phyloP scores from a whole-genome alignment of 176 grass and related monocot genomes.

The Oryza brachyantha region DNA sequence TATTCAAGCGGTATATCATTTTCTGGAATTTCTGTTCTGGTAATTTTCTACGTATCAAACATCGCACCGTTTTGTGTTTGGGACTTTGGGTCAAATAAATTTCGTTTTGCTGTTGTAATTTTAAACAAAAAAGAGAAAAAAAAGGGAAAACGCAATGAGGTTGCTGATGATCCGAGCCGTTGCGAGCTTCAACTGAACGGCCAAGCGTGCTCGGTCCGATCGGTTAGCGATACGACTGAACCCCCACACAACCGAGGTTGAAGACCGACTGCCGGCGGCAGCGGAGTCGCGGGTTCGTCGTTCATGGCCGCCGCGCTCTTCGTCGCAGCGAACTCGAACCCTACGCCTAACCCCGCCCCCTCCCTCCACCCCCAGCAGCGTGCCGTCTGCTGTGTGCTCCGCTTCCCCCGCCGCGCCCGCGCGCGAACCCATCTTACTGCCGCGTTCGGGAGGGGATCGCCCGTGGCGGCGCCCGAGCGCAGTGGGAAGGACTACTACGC shows the following conservation, averaged over 20 bases:
- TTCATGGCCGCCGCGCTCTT: constrained; percentile 30
- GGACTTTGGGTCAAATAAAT: too few species aligned
- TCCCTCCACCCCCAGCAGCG: background rate
- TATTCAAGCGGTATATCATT: too few species aligned
- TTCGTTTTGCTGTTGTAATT: too few species aligned
- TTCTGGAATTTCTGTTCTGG: too few species aligned
- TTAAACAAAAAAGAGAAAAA: too few species aligned
- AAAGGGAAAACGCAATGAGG: background rate
- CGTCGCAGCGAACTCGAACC: constrained; percentile 29
- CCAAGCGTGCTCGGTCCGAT: background rate
- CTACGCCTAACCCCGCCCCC: background rate
- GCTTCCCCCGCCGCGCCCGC: background rate
- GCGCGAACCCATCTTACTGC: constrained; percentile 22
- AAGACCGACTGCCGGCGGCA: background rate
- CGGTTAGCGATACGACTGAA: too few species aligned
- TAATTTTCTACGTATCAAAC: too few species aligned
- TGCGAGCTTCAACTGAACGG: background rate
- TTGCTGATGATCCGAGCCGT: background rate
- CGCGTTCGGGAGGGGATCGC: constrained; percentile 22
- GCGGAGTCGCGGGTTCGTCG: background rate
- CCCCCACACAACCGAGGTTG: too few species aligned
- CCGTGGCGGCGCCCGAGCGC: constrained; percentile 28
- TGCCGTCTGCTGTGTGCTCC: constrained; percentile 1
- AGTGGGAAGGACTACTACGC: constrained; percentile 52
- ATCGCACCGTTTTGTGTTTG: too few species aligned